Evolutionary conservation across 495 filamentous ascomycete species (phyloP), one percentile per base, ranked within the genome.

Genomic region (Talaromyces trachyspermus): DNA sequence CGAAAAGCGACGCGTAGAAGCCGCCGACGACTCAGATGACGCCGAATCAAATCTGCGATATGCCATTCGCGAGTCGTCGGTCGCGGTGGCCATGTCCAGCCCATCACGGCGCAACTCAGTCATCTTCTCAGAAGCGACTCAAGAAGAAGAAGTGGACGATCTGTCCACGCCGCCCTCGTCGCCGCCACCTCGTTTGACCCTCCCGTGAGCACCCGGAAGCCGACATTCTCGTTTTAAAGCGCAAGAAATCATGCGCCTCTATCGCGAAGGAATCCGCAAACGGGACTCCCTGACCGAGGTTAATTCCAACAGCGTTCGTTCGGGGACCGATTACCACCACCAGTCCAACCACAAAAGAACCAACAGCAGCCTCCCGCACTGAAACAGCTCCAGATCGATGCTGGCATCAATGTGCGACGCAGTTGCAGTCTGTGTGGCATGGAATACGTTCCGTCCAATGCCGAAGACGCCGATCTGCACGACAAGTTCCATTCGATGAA

Each of bases 401-500:
- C 86, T 23, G 84, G 82, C 12, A 70, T 68, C 49, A 67, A 78
- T 36, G 60, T 76, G 29, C 69, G 76, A 40, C 77, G 75, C 49
- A 77, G 72, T n/a, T 88, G 84, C 60, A 67, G 65, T 27, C 67
- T 64, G 2, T 88, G 84, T 57, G 78, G 75, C 0, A 88, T 88
- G 84, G 79, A 83, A 48, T 88, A 86, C 57, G 71, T 83, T 30
- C 76, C 81, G 10, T 84, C 81, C 0, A 77, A 79, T 18, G 64
- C 67, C 32, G 82, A 85, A 52, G 84, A 88, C 51, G 68, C 71
- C 26, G 71, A 71, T 2, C 55, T 86, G 27, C 84, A 88, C 55
- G 78, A 75, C 54, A 82, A 79, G 45, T 86, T 80, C 53, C 85
- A 87, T 60, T 77, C 74, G 30, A 78, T 79, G 68, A 81, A 82